phyloP scores from a whole-genome alignment of 2,329 filamentous ascomycete genomes.

The Cylindrodendrum hubeiense region DNA sequence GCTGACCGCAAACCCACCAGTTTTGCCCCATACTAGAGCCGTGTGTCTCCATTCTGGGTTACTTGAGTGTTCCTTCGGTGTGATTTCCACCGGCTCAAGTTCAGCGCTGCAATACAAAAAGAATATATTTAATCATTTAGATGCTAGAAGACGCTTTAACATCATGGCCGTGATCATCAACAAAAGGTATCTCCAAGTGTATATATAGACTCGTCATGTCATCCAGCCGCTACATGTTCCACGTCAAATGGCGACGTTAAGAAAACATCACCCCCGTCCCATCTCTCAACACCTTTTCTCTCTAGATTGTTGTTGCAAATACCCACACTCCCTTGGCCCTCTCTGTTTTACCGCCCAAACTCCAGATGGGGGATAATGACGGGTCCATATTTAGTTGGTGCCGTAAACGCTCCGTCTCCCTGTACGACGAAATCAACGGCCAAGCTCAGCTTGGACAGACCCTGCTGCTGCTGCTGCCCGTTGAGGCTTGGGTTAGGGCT shows the following conservation, averaged over 20 bases:
- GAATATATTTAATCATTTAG: not conserved
- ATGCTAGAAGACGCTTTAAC: not conserved
- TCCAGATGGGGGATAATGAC: conserved; percentile 93
- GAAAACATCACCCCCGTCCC: not conserved
- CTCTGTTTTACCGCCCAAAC: conserved; percentile 64
- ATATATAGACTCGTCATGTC: conserved; percentile 36
- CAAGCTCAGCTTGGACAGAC: conserved; percentile 79
- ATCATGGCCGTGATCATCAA: conserved; percentile 26
- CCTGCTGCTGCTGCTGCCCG: conserved; percentile 54
- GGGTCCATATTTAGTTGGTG: conserved; percentile 94
- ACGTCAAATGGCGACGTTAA: conserved; percentile 7
- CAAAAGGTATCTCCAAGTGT: conserved; percentile 41
- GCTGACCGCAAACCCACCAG: not conserved
- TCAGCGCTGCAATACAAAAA: not conserved
- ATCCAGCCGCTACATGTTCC: conserved; percentile 35
- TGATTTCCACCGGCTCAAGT: not conserved
- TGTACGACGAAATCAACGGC: conserved; percentile 98
- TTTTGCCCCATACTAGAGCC: not conserved
- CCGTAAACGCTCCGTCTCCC: conserved; percentile 83
- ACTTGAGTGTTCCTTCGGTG: not conserved
- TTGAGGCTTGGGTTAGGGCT: conserved; percentile 53
- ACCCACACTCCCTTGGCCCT: not conserved
- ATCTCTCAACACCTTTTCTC: not conserved
- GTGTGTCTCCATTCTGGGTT: not conserved
- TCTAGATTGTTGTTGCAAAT: not conserved